Conservation (phyloP, 495 filamentous ascomycete species). For the Penicillium crystallinum region DNA sequence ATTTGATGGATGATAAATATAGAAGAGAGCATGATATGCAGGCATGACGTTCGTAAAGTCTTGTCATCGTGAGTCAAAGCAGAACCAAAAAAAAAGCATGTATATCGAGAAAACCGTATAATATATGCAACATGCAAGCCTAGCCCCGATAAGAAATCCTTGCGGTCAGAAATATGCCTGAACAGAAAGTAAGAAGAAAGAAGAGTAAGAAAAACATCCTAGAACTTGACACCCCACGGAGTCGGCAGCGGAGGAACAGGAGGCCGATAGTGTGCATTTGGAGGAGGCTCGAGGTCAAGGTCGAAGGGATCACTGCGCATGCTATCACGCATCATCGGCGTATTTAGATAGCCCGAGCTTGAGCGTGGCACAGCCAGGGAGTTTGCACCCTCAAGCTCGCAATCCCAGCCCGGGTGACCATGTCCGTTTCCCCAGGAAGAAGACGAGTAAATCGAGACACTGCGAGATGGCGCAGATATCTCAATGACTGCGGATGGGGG, state of each 20-base stretch:
- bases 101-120: neutral
- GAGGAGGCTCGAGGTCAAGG: conserved; percentile 57
- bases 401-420: neutral
- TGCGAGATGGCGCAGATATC: conserved; percentile 10
- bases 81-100: neutral
- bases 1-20: no score
- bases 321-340: conserved; percentile 18
- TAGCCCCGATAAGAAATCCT: no score
- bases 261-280: conserved; percentile 11
- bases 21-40: no score
- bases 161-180: neutral
- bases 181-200: no score
- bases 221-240: conserved; percentile 4
- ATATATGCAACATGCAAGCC: neutral
- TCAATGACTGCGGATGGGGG: conserved; percentile 6
- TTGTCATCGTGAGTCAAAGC: neutral
- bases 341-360: neutral
- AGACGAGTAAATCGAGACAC: conserved; percentile 19
- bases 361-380: neutral
- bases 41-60: neutral
- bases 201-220: neutral
- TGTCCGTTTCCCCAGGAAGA: conserved; percentile 4
- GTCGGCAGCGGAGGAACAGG: conserved; percentile 6
- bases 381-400: neutral
- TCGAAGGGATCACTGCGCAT: conserved; percentile 62